These are phyloP conservation scores for Stylosanthes scabra DNA, from an alignment of 331 rosid genomes.

Conservation along the genomic window DNA sequence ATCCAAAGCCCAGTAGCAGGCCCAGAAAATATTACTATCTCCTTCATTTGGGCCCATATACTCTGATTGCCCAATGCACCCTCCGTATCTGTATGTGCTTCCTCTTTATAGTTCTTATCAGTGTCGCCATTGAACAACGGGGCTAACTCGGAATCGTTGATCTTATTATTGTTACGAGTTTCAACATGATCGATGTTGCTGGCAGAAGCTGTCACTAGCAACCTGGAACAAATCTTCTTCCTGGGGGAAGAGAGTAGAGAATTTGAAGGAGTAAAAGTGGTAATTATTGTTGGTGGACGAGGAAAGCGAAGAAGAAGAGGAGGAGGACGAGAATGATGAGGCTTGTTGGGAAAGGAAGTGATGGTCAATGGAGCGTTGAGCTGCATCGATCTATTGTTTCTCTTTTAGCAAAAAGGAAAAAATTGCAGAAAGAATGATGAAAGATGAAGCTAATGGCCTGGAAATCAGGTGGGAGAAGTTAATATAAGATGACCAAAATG, in stretches of 20 bases:
- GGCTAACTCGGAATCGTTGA: not conserved
- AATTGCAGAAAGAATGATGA: not conserved
- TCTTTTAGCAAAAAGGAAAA: not conserved
- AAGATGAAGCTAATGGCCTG: not conserved
- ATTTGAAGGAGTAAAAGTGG: constrained; percentile 25
- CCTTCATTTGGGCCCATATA: constrained; percentile 75
- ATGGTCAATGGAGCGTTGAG: constrained; percentile 15
- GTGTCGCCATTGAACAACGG: constrained; percentile 12
- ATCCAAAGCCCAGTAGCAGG: constrained; percentile 89
- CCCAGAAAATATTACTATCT: constrained; percentile 72
- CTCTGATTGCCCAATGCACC: constrained; percentile 27
- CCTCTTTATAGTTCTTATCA: not conserved
- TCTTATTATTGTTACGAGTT: not conserved
- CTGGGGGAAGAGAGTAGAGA: not conserved
- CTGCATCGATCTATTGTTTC: constrained; percentile 18
- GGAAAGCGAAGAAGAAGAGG: constrained; percentile 30
- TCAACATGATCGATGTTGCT: not conserved
- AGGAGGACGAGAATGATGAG: constrained; percentile 7
- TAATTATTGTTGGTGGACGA: not conserved
- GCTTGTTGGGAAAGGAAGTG: constrained; percentile 33
- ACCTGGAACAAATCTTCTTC: constrained; percentile 1
- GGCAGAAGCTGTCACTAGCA: constrained; percentile 27
- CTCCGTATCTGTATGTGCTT: too few relatives aligned
- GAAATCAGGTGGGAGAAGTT: not conserved
- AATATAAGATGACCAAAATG: too few relatives aligned